Base-by-base conservation (phyloP, 495 filamentous ascomycete genomes). In the Apiosordaria backusii region DNA sequence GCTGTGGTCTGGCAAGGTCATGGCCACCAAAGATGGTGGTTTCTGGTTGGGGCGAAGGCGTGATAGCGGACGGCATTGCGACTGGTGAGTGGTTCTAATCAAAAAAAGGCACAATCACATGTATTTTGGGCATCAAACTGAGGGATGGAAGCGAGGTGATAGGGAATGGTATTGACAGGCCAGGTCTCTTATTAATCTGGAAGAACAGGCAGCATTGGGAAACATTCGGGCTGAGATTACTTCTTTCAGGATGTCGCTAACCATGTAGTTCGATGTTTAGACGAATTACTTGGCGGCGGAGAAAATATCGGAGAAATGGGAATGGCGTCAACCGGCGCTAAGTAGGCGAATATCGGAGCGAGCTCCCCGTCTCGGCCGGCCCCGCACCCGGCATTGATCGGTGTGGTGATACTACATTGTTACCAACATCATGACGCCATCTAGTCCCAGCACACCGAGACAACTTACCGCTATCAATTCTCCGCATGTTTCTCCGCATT, bases 51-150 rank as follows among this genome's bases (percentile, higher is more conserved):
- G 60, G 16, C 0, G 60, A 29, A 1, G 26, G 19, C 15, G 27
- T 40, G 27, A 60, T 57, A 18, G 65, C 70, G 24, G 70, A 67
- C 22, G 67, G 70, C 70, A 72, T 72, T 23, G 23, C 64, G 65
- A 50, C 3, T 22, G 52, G 52, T 55, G n/a, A 16, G 52, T 45
- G 1, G 5, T 61, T 25, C 3, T 6, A 59, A 23, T 1, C 25
- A 25, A 2, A 18, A 45, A 13, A 27, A 24, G 16, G 25, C 57
- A 24, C 25, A 60, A 60, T 60, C 57, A 60, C 57, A 57, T 59
- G 60, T 50, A 57, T 53, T 53, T 21, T 18, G 19, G 19, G 13
- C 3, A 21, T 53, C 50, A 53, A 4, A 53, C 19, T 16, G 22
- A 23, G 4, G 10, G n/a, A 55, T 55, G 52, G 52, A 55, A 55